Percentiles rank a stretch among this genome's conserved stretches.
Conservation (phyloP, 2,329 filamentous ascomycete genomes). For the Fusarium camptoceras region DNA sequence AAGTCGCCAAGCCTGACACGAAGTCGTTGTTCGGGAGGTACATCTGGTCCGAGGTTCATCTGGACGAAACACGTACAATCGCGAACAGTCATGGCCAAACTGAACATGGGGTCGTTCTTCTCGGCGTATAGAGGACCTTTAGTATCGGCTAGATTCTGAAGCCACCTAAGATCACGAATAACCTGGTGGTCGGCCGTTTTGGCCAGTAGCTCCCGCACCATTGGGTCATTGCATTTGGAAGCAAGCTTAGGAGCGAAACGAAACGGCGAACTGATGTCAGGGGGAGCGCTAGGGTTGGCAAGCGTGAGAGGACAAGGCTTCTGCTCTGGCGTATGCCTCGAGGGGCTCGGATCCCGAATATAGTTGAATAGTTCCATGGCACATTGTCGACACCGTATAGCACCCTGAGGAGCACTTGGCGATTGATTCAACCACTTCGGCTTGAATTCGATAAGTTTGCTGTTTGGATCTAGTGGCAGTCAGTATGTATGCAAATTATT, state of each 20-base stretch:
- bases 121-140: slow-evolving; percentile 58
- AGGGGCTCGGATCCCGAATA: slow-evolving; percentile 48
- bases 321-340: slow-evolving; percentile 52
- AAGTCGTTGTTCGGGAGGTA: slow-evolving; percentile 49
- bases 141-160: slow-evolving; percentile 58
- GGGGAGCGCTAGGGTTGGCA: slow-evolving; percentile 61
- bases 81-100: slow-evolving; percentile 81
- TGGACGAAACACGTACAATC: slow-evolving; percentile 82
- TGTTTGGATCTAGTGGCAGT: slow-evolving; percentile 45
- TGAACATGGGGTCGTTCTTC: slow-evolving; percentile 61
- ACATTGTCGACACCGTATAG: slow-evolving; percentile 79
- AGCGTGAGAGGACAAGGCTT: slow-evolving; percentile 75
- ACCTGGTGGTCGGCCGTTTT: slow-evolving; percentile 51
- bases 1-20: slow-evolving; percentile 78
- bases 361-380: slow-evolving; percentile 62
- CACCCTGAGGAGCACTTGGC: slow-evolving; percentile 72
- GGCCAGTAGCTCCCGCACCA: slow-evolving; percentile 41
- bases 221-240: slow-evolving; percentile 22
- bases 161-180: slow-evolving; percentile 50
- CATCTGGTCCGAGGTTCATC: slow-evolving; percentile 54
- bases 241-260: slow-evolving; percentile 53
- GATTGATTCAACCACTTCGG: slow-evolving; percentile 87
- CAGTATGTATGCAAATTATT: neutral
- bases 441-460: slow-evolving; percentile 76
- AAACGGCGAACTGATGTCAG: slow-evolving; percentile 58